Evolutionary conservation across 148 eudicot species (phyloP), one percentile per base, ranked within the genome.

Genomic region (Fagopyrum tataricum): DNA sequence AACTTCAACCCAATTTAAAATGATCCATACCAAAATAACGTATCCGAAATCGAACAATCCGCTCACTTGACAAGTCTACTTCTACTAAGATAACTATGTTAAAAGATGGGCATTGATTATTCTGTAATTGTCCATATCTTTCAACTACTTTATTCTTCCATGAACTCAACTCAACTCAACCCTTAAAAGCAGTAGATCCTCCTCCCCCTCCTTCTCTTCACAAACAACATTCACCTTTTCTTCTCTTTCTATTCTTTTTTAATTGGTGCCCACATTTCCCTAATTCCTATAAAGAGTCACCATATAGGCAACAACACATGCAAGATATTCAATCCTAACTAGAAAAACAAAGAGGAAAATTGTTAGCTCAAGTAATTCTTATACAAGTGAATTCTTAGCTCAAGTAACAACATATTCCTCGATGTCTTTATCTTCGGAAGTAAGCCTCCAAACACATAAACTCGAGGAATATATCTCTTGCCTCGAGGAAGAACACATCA

Each of bases 401-500:
- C n/a, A n/a, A n/a, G n/a, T n/a, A n/a, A n/a, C n/a, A n/a, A n/a
- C n/a, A n/a, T n/a, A 59, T 9, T 23, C 13, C 13, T 12, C 85
- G 92, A 91, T 87, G 95, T 81, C 88, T 4, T 87, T 95, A 39
- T 81, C 89, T 13, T 87, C 95, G 0, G 95, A 91, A 52, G 80
- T 89, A 55, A 85, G 80, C 83, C 90, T 93, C 83, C 90, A 11
- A 18, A 74, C 84, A 3, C 87, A 80, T 15, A 88, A 85, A 82
- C 86, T 93, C 7, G 89, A 93, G 82, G 97, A 93, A 11, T 86
- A 91, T 78, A 83, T 93, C 9, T 67, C 81, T 71, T 86, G 91
- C 1, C 97, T 93, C 18, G 98, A 93, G 79, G 97, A 91, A 73
- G 98, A 93, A 75, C 82, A 91, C n/a, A 87, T 84, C 71, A 93